These are phyloP conservation scores for Talinum fruticosum DNA, from an alignment of 148 eudicot species.

Conservation along the genomic window DNA sequence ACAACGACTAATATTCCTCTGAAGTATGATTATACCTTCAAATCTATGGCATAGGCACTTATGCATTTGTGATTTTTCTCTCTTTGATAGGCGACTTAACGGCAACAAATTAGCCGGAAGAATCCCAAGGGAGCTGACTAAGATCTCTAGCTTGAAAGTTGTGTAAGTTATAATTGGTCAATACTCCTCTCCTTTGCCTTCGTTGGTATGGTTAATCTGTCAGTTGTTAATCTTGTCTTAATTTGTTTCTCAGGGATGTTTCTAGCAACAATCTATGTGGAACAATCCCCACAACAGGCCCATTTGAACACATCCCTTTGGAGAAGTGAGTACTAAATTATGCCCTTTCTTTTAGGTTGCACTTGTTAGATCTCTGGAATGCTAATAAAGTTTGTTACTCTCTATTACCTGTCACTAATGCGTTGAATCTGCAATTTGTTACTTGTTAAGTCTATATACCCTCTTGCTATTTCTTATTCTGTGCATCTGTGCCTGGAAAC, in stretches of 20 bases:
- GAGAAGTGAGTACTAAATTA: slow-evolving; percentile 31
- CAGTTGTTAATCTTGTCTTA: neutral
- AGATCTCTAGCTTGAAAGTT: slow-evolving; percentile 74
- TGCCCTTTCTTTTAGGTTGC: neutral
- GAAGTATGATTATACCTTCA: neutral
- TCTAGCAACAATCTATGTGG: slow-evolving; percentile 84
- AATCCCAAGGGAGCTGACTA: slow-evolving; percentile 68
- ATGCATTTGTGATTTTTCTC: neutral
- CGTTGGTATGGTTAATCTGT: neutral
- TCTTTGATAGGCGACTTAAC: slow-evolving; percentile 68
- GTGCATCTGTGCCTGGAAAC: no score
- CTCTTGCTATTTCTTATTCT: no score
- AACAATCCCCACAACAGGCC: slow-evolving; percentile 79
- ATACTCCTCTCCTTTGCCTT: neutral
- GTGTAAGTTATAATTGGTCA: slow-evolving; percentile 56
- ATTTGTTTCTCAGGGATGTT: slow-evolving; percentile 51
- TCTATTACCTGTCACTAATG: no score
- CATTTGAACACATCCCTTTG: slow-evolving; percentile 46
- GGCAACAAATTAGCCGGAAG: slow-evolving; percentile 65
- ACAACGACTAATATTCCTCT: neutral
- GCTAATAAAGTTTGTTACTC: neutral
- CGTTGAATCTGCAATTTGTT: no score
- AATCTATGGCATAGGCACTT: neutral
- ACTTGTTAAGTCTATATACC: no score
- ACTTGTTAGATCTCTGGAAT: neutral